Percentiles rank a stretch among this genome's conserved stretches.
Conservation (phyloP, 169 alveolate species). For the Plasmodium billcollinsi region DNA sequence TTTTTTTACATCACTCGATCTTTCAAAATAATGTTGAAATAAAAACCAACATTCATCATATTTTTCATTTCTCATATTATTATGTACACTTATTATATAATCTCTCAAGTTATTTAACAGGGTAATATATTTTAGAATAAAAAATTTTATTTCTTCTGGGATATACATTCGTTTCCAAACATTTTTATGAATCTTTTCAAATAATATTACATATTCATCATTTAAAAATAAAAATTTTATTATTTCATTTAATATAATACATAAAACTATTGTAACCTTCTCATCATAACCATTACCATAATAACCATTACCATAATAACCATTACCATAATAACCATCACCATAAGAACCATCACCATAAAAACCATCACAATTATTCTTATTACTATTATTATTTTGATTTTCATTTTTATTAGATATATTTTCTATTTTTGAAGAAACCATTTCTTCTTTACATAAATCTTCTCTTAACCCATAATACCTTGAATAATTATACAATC, state of each 20-base stretch:
- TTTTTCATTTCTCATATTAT: constrained; percentile 7
- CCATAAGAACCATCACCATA: too few species aligned
- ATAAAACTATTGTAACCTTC: constrained; percentile 23
- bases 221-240: constrained; percentile 61
- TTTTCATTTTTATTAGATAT: too few species aligned
- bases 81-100: constrained; percentile 27
- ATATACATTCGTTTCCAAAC: constrained; percentile 62
- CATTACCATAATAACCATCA: too few species aligned
- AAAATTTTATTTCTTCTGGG: constrained; percentile 42
- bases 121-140: constrained; percentile 22
- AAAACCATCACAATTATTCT: not conserved
- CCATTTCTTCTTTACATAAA: not conserved
- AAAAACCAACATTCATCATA: constrained; percentile 57
- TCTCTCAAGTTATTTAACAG: constrained; percentile 44
- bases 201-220: constrained; percentile 20
- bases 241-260: constrained; percentile 38
- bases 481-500: constrained; percentile 25
- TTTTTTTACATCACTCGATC: constrained; percentile 27
- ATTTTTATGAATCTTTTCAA: constrained; percentile 43
- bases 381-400: too few species aligned
- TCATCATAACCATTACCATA: not conserved
- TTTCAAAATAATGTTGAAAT: constrained; percentile 54
- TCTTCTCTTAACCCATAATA: constrained; percentile 15
- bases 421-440: too few species aligned
- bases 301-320: too few species aligned